phyloP scores from a whole-genome alignment of 2,329 filamentous ascomycete species.

The Aspergillus chevalieri region DNA sequence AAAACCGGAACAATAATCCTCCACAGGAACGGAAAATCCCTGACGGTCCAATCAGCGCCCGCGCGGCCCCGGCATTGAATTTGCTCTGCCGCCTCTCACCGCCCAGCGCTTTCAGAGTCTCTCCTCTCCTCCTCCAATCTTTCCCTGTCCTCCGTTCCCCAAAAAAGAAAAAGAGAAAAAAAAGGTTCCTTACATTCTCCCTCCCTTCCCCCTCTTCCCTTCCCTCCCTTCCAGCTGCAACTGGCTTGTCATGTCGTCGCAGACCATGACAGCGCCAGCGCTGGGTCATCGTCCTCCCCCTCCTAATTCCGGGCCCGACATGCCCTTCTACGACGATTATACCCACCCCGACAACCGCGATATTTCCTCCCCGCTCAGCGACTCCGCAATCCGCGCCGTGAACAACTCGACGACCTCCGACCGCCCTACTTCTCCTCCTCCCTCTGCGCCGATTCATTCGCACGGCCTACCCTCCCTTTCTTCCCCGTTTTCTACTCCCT shows the following conservation, averaged over 20 bases:
- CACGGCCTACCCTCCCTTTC: constrained; percentile 20
- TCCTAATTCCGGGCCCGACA: constrained; percentile 36
- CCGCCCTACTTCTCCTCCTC: constrained; percentile 17
- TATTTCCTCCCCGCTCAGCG: constrained; percentile 26
- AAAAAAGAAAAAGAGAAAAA: constrained; percentile 3
- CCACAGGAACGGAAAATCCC: constrained; percentile 1
- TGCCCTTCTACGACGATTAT: constrained; percentile 33
- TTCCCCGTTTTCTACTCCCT: constrained; percentile 8
- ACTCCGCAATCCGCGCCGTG: constrained; percentile 35
- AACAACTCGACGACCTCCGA: constrained; percentile 29
- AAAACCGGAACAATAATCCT: neutral
- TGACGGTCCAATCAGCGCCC: neutral
- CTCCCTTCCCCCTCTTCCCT: constrained; percentile 16
- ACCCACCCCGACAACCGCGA: constrained; percentile 16
- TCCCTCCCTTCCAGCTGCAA: constrained; percentile 15
- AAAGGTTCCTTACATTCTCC: constrained; percentile 13
- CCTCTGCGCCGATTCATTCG: constrained; percentile 18
- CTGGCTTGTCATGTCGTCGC: constrained; percentile 41
- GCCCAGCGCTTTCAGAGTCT: constrained; percentile 8
- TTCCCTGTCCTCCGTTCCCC: constrained; percentile 10
- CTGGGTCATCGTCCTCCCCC: constrained; percentile 39
- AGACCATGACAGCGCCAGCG: constrained; percentile 44
- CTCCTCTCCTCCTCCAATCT: constrained; percentile 6
- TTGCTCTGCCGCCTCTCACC: constrained; percentile 8
- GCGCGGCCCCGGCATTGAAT: constrained; percentile 8